These are phyloP conservation scores for Anisogramma anomala DNA, from an alignment of 2,329 filamentous ascomycete genomes.

Conservation along the genomic window DNA sequence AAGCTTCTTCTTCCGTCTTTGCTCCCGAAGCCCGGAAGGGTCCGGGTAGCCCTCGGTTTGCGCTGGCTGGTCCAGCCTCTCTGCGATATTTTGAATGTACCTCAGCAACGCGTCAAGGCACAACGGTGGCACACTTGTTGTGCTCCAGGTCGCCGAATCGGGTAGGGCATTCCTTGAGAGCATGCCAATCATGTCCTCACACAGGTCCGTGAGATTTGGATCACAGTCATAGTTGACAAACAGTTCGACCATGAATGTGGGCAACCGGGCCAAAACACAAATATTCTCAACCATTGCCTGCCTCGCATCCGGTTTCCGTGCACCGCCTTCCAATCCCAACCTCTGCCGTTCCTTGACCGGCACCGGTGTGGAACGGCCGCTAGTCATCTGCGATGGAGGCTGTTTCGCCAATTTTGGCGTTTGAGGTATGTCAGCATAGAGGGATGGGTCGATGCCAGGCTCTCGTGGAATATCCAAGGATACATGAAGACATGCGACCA, in stretches of 20 bases:
- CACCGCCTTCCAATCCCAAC: conserved; percentile 81
- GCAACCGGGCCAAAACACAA: conserved; percentile 81
- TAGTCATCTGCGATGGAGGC: conserved; percentile 57
- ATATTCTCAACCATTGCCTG: conserved; percentile 98
- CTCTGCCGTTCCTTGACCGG: conserved; percentile 86
- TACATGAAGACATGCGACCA: conserved; percentile 88
- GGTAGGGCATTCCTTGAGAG: conserved; percentile 90
- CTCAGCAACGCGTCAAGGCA: conserved; percentile 86
- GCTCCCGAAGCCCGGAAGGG: conserved; percentile 51
- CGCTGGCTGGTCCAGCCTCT: conserved; percentile 65
- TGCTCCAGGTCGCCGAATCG: conserved; percentile 97
- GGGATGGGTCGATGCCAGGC: conserved; percentile 73
- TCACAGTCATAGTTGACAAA: conserved; percentile 99
- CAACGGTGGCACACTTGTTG: conserved; percentile 89
- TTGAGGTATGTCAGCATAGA: conserved; percentile 90
- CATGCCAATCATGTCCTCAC: conserved; percentile 88
- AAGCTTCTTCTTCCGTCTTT: conserved; percentile 69
- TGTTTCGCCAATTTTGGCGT: conserved; percentile 79
- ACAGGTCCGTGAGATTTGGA: conserved; percentile 78
- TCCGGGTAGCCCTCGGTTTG: conserved; percentile 55
- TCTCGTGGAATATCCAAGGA: conserved; percentile 90
- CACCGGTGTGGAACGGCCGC: conserved; percentile 80
- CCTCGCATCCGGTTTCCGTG: conserved; percentile 83
- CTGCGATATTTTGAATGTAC: conserved; percentile 84
- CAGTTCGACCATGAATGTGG: conserved; percentile 86